Conservation (phyloP, 208 protist species). For the Eutreptiella sp. region DNA sequence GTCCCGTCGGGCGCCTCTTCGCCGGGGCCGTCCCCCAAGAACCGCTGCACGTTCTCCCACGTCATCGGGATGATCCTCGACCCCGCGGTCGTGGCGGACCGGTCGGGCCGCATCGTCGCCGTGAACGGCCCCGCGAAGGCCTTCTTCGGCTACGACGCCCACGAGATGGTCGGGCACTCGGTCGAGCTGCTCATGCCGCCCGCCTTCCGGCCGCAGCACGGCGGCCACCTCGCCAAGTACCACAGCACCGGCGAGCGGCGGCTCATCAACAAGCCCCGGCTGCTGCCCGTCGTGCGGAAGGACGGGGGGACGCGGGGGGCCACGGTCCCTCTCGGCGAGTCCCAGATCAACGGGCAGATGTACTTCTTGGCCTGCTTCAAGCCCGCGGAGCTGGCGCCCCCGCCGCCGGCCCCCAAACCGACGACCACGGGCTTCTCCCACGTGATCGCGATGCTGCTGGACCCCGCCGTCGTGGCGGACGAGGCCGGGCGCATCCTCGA, state of each 20-base stretch:
- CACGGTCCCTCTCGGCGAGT: too few relatives aligned
- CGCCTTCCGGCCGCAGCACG: constrained; percentile 9
- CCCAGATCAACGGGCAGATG: too few relatives aligned
- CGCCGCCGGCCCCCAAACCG: too few relatives aligned
- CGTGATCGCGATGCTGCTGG: too few relatives aligned
- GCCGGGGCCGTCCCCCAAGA: too few relatives aligned
- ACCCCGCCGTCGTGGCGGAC: background rate
- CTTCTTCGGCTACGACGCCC: constrained; percentile 36
- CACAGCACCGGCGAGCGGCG: background rate
- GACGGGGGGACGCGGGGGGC: too few relatives aligned
- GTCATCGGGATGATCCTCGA: background rate
- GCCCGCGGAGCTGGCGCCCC: too few relatives aligned
- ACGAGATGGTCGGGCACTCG: constrained; percentile 35
- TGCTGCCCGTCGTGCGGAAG: too few relatives aligned
- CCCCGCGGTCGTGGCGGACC: constrained; percentile 16
- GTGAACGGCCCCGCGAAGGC: constrained; percentile 30
- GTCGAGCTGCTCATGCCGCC: constrained; percentile 37
- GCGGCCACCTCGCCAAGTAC: constrained; percentile 23
- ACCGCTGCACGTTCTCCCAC: background rate
- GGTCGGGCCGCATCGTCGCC: constrained; percentile 13
- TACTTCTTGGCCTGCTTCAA: too few relatives aligned
- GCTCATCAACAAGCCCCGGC: constrained; percentile 17
- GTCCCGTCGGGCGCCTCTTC: too few relatives aligned
- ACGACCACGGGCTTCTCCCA: too few relatives aligned
- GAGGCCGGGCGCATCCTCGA: background rate